A percentile compares a stretch with the other conserved stretches of the same genome.
phyloP scores from a whole-genome alignment of 306 rosid genomes.

The Boehmeria nivea region DNA sequence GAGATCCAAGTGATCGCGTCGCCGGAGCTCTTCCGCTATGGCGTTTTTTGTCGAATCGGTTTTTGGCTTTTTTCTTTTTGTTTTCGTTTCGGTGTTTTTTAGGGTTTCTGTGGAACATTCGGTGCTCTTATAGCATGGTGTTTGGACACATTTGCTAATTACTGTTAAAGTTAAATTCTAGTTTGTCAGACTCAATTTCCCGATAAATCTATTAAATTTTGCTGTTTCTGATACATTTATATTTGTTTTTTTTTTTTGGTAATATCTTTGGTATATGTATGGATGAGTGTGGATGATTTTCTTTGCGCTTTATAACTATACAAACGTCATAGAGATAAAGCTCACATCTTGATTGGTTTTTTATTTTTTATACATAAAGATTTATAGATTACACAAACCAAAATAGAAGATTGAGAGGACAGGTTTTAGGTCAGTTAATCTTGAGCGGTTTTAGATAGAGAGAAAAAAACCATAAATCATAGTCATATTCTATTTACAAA shows the following conservation, averaged over 20 bases:
- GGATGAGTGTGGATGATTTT: no score
- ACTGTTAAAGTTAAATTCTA: neutral
- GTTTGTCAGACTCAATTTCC: neutral
- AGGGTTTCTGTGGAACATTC: constrained; percentile 1
- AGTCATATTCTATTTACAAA: no score
- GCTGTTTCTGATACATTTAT: neutral
- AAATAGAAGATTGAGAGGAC: no score
- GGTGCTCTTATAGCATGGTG: neutral
- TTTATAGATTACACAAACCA: no score
- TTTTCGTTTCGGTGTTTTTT: neutral
- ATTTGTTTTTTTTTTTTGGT: neutral
- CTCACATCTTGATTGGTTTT: no score
- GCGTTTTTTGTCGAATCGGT: neutral
- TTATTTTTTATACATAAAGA: no score
- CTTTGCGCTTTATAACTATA: no score
- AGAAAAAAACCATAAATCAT: no score
- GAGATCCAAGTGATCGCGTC: constrained; percentile 55
- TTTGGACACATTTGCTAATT: neutral
- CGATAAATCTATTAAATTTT: constrained; percentile 2
- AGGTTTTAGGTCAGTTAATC: no score
- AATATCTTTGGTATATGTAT: no score
- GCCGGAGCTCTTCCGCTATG: neutral
- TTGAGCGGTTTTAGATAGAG: no score
- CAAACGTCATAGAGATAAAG: no score
- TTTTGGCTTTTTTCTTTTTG: neutral